Evolutionary conservation across 208 protist genomes (phyloP), one percentile per base, ranked within the genome.

Genomic region (Porcisia hertigi): DNA sequence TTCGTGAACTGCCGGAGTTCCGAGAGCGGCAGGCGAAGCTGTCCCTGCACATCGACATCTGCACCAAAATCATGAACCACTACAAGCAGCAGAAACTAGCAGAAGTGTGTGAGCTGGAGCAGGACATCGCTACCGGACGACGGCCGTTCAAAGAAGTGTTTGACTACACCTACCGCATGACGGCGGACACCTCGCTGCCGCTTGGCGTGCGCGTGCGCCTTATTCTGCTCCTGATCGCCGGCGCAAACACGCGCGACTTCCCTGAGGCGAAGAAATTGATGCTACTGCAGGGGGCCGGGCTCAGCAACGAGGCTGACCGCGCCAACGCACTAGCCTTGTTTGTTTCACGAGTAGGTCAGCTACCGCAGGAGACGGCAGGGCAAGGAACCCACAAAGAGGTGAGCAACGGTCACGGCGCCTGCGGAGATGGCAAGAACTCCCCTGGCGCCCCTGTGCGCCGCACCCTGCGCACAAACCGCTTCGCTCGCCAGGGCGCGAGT

Each of bases 31-130:
- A 95, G 75, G 78, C 85, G 34, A 92, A 90, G 79, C 83, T 95
- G 16, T 93, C 88, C 16, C 72, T 92, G 66, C 91, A 95, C 76
- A 90, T 95, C 70, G 91, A 95, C 78, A 93, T 95, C 57, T 93
- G 88, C 79, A 90, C 87, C 23, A 93, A 86, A 52, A 78, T 95
- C 43, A 92, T 91, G 85, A 73, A 86, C 34, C 45, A 82, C 63
- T 95, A 92, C 81, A 83, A 78, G 62, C 73, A 85, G 64, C 75
- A 89, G 77, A 79, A 83, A 34, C 80, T 95, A 63, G 75, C 75
- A 20, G 84, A 83, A 57, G 79, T 93, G 36, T 91, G 88, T 69
- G 88, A 90, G 75, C 64, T 92, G n/a, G 91, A 95, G 81, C 87
- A 92, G 58, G 85, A 91, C 77, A 84, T 93, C 25, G 84, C 84